Evolutionary conservation across 2,329 filamentous ascomycete species (phyloP), one percentile per base, ranked within the genome.

Genomic region (Scedosporium boydii): DNA sequence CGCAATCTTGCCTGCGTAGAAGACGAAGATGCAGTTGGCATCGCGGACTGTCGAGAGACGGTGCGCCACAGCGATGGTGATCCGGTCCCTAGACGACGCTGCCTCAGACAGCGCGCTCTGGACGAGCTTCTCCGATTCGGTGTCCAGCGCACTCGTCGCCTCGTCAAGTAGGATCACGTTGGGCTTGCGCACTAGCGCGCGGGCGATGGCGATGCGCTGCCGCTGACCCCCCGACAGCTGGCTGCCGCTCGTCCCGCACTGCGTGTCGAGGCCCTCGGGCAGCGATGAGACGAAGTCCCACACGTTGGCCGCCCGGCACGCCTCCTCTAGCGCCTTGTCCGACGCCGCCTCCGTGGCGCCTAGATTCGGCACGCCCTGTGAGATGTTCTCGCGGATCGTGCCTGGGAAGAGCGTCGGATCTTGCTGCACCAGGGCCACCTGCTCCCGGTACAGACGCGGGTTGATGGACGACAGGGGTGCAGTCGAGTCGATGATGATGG

Each of bases 191-290:
- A 91, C 79, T 26, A 91, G 85, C 12, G 86, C 86, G 6, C 89
- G 80, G 0, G 88, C 89, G 65, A 92, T 91, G 6, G 88, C 87
- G 38, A 90, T 82, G 23, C 87, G 83, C 70, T 91, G 88, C 9
- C 87, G 78, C 70, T 92, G 88, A 1, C 89, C 89, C 21, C 89
- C 89, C 0, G 86, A 90, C 1, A 92, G 76, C 63, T 87, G 86
- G 23, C 87, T 82, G 0, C 88, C 88, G 58, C 83, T 82, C 66
- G 87, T 82, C 1, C 88, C 88, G 26, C 88, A 87, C 1, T 78
- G 75, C 0, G 87, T 88, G 1, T 79, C 75, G 62, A 89, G 85
- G 0, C 84, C 85, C 63, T 88, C 74, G 2, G 84, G 82, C 0
- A 87, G 75, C 1, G 78, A 80, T 0, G 75, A 70, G 29, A 86